Conservation (phyloP, 169 alveolate genomes). For the Toxoplasma gondii region DNA sequence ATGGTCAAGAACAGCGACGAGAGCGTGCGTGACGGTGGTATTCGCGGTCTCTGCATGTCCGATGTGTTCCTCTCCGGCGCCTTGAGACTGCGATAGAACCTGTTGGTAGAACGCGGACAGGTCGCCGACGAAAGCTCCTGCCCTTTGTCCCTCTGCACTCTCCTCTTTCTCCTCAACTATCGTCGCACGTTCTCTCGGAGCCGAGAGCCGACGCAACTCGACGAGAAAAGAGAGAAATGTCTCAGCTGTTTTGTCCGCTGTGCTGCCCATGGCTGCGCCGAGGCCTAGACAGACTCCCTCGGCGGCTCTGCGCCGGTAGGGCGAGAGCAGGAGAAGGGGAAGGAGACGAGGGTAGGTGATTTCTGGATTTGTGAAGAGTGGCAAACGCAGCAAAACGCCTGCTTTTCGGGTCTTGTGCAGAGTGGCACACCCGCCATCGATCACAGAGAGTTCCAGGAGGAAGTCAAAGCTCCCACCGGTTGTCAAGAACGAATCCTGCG, state of each 20-base stretch:
- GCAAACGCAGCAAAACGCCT: slow-evolving; percentile 5
- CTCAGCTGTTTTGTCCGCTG: neutral
- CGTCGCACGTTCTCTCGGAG: neutral
- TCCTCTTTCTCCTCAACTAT: neutral
- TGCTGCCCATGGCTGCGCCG: slow-evolving; percentile 18
- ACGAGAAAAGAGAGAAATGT: neutral
- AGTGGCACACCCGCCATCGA: slow-evolving; percentile 27
- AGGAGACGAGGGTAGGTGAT: slow-evolving; percentile 19
- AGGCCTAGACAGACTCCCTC: slow-evolving; percentile 31
- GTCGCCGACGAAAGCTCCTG: neutral
- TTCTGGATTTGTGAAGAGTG: neutral
- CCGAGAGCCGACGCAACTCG: neutral
- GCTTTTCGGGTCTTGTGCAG: slow-evolving; percentile 29
- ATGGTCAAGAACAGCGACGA: neutral
- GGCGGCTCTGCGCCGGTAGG: neutral
- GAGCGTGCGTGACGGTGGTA: neutral
- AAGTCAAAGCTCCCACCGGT: slow-evolving; percentile 1
- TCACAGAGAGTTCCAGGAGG: slow-evolving; percentile 17
- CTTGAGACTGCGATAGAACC: neutral
- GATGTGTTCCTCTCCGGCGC: too few species aligned
- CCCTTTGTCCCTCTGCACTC: neutral
- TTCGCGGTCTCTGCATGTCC: neutral
- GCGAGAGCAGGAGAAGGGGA: neutral
- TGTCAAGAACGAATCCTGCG: neutral
- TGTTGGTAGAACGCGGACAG: neutral